phyloP scores from a whole-genome alignment of 2,329 filamentous ascomycete genomes.

The Rhynchosporium secalis region DNA sequence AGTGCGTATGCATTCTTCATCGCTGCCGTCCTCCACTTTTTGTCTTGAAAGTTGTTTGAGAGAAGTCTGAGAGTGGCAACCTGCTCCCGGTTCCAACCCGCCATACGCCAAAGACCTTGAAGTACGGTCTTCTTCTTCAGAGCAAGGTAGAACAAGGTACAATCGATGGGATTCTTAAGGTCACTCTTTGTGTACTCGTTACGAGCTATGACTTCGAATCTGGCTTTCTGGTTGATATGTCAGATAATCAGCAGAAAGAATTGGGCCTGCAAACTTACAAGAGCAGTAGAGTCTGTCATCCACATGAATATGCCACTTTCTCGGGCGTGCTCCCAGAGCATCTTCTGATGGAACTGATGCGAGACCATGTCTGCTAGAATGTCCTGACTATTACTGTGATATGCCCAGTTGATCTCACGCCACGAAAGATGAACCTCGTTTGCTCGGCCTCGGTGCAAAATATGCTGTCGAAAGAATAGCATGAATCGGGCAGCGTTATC shows the following conservation, averaged over 20 bases:
- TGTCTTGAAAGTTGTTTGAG: conserved; percentile 86
- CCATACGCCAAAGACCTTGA: conserved; percentile 92
- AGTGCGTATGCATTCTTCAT: conserved; percentile 96
- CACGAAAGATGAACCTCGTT: conserved; percentile 67
- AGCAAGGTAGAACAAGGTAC: conserved; percentile 87
- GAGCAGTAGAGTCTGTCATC: conserved; percentile 73
- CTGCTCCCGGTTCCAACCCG: conserved; percentile 85
- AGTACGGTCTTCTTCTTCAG: conserved; percentile 88
- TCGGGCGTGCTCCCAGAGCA: conserved; percentile 82
- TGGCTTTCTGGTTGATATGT: conserved; percentile 54
- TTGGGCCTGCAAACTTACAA: conserved; percentile 57
- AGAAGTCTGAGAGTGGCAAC: conserved; percentile 74
- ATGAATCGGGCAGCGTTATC: conserved; percentile 86
- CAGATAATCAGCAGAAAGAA: neutral
- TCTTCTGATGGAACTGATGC: conserved; percentile 72
- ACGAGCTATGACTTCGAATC: conserved; percentile 88
- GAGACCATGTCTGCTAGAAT: conserved; percentile 83
- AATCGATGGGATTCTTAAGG: conserved; percentile 85
- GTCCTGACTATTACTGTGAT: conserved; percentile 83
- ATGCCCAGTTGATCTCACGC: conserved; percentile 84
- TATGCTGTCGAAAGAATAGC: conserved; percentile 82
- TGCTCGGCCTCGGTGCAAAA: conserved; percentile 64
- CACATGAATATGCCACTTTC: conserved; percentile 95
- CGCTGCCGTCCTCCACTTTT: conserved; percentile 84
- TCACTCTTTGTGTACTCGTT: conserved; percentile 92